Evolutionary conservation across 257 asterid species (phyloP).

Genomic region (Primulina eburnea): DNA sequence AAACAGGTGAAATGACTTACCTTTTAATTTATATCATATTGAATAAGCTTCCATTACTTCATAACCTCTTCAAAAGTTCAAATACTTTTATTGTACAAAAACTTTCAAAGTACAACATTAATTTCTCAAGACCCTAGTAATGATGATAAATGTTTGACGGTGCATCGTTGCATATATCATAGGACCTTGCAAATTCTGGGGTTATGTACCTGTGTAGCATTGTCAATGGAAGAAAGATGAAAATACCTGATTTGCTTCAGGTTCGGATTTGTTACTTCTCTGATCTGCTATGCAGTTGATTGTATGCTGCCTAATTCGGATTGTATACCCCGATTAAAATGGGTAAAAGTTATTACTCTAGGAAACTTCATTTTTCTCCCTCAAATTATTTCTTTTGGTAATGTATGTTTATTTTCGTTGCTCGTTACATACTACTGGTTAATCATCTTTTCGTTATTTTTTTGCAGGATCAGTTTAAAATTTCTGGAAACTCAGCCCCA

Average conservation of each 20-base stretch:
- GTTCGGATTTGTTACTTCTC: slow-evolving; percentile 31
- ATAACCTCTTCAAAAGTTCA: neutral
- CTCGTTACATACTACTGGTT: neutral
- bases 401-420: neutral
- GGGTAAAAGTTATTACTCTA: neutral
- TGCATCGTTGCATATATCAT: slow-evolving; percentile 21
- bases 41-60: slow-evolving; percentile 1
- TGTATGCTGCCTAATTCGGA: neutral
- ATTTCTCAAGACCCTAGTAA: neutral
- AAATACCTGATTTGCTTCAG: slow-evolving; percentile 69
- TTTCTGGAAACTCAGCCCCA: slow-evolving; percentile 38
- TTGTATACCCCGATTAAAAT: neutral
- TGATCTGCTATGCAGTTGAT: neutral
- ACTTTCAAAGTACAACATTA: neutral
- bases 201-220: slow-evolving; percentile 64
- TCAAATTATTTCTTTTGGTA: neutral
- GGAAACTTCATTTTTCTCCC: neutral
- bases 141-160: slow-evolving; percentile 11
- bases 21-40: neutral
- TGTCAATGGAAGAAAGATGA: slow-evolving; percentile 48
- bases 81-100: neutral
- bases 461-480: slow-evolving; percentile 54
- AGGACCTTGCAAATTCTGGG: slow-evolving; percentile 77
- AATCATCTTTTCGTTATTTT: neutral
- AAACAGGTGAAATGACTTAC: slow-evolving; percentile 60